A percentile compares a stretch with the other conserved stretches of the same genome.
These are phyloP conservation scores for Lactifluus pinguis DNA, from an alignment of 768 basidiomycete species.

Conservation along the genomic window DNA sequence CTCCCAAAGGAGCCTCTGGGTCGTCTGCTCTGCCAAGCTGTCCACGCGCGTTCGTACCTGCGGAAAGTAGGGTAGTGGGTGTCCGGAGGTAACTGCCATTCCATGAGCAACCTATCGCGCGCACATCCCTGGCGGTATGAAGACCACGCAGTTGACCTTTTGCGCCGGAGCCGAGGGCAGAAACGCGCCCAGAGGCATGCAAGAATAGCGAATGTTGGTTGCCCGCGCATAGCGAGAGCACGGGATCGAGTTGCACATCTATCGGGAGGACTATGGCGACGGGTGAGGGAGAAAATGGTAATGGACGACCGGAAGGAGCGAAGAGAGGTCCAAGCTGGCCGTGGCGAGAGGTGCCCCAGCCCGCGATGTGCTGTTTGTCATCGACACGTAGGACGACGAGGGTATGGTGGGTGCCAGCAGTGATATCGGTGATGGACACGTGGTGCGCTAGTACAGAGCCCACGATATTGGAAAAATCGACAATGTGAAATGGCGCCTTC, in stretches of 20 bases:
- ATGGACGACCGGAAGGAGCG: conserved; percentile 20
- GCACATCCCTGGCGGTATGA: conserved; percentile 22
- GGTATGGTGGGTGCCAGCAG: conserved; percentile 67
- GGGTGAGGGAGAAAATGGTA: conserved; percentile 27
- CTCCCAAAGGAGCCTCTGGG: conserved; percentile 13
- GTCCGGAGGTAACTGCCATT: conserved; percentile 55
- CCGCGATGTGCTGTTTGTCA: conserved; percentile 34
- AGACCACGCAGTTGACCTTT: conserved; percentile 55
- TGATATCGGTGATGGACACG: conserved; percentile 35
- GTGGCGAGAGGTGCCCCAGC: conserved; percentile 83
- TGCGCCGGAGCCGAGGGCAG: conserved; percentile 57
- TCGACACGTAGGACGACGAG: conserved; percentile 36
- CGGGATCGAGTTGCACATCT: conserved; percentile 15
- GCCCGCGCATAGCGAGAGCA: conserved; percentile 33
- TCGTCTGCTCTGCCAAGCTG: conserved; percentile 47
- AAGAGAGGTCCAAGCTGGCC: conserved; percentile 61
- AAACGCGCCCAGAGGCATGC: conserved; percentile 37
- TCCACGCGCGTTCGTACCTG: conserved; percentile 48
- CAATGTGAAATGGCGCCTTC: conserved; percentile 29
- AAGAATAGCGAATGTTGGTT: conserved; percentile 45
- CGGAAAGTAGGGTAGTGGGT: conserved; percentile 33
- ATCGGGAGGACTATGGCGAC: conserved; percentile 27
- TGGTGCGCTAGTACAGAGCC: conserved; percentile 19
- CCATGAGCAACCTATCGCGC: conserved; percentile 59
- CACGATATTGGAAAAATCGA: conserved; percentile 30